phyloP scores from a whole-genome alignment of 305 asterid genomes.

The Fraxinus floribunda region DNA sequence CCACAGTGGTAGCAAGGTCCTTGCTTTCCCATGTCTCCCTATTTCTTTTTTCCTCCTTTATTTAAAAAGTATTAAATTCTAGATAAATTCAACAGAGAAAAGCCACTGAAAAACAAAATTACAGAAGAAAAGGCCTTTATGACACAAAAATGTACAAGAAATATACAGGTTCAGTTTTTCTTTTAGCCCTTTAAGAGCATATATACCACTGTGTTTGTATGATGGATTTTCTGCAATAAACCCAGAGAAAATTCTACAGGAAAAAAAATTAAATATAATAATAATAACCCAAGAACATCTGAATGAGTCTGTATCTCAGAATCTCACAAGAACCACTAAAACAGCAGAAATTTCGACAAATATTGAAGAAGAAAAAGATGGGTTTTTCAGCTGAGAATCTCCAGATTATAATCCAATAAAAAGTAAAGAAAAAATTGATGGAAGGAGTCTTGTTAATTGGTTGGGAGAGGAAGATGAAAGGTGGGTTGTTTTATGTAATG shows the following conservation, averaged over 20 bases:
- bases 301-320: conserved; percentile 30
- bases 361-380: conserved; percentile 25
- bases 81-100: conserved; percentile 28
- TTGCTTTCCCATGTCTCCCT: conserved; percentile 86
- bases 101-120: background rate
- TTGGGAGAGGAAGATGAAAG: conserved; percentile 31
- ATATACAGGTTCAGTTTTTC: conserved; percentile 33
- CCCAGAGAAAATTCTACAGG: conserved; percentile 31
- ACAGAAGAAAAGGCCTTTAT: conserved; percentile 15
- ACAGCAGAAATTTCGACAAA: conserved; percentile 27
- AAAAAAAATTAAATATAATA: conserved; percentile 12
- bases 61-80: conserved; percentile 23
- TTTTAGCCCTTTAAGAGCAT: conserved; percentile 34
- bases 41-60: conserved; percentile 4
- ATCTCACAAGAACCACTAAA: conserved; percentile 32
- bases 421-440: conserved; percentile 17
- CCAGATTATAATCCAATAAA: conserved; percentile 26
- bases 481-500: conserved; percentile 31
- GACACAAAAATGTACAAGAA: conserved; percentile 28
- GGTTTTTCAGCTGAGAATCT: conserved; percentile 19
- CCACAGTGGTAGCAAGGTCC: conserved; percentile 99
- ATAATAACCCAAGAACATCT: conserved; percentile 19
- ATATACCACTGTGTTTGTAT: conserved; percentile 37
- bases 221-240: conserved; percentile 31
- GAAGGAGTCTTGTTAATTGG: conserved; percentile 31